These are phyloP conservation scores for Nephelium lappaceum DNA, from an alignment of 345 rosid genomes.

Conservation along the genomic window DNA sequence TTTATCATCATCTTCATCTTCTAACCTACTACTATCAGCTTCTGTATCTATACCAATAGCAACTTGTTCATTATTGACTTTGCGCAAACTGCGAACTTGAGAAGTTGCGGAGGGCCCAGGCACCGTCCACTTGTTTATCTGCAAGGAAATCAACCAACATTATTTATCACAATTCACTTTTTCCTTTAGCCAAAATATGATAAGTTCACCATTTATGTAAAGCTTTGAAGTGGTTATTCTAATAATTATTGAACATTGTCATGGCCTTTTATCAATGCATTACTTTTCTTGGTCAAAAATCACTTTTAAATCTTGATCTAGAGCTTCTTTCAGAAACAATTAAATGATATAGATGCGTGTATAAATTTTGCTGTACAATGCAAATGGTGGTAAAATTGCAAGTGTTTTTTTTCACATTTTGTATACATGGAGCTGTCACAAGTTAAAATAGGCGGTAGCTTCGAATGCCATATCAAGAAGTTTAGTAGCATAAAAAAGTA, in stretches of 20 bases:
- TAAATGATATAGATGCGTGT: not conserved
- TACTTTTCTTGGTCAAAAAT: not conserved
- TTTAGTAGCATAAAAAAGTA: conserved; percentile 14
- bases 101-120: conserved; percentile 61
- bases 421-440: not conserved
- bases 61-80: conserved; percentile 85
- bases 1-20: conserved; percentile 94
- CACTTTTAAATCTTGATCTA: not conserved
- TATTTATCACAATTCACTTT: not conserved
- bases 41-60: conserved; percentile 79
- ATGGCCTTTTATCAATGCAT: not conserved
- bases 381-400: not conserved
- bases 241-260: not conserved
- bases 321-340: not conserved
- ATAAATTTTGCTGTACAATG: not conserved
- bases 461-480: conserved; percentile 5
- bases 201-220: not conserved
- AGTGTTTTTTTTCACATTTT: not conserved
- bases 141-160: conserved; percentile 25
- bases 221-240: not conserved
- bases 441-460: not conserved
- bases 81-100: conserved; percentile 87
- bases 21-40: conserved; percentile 51
- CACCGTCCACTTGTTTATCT: conserved; percentile 75
- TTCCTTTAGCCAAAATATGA: not conserved